Percentiles rank a stretch among this genome's conserved stretches.
Evolutionary conservation across 352 stramenopile genomes (phyloP).

Genomic region (Phytopythium boreale): DNA sequence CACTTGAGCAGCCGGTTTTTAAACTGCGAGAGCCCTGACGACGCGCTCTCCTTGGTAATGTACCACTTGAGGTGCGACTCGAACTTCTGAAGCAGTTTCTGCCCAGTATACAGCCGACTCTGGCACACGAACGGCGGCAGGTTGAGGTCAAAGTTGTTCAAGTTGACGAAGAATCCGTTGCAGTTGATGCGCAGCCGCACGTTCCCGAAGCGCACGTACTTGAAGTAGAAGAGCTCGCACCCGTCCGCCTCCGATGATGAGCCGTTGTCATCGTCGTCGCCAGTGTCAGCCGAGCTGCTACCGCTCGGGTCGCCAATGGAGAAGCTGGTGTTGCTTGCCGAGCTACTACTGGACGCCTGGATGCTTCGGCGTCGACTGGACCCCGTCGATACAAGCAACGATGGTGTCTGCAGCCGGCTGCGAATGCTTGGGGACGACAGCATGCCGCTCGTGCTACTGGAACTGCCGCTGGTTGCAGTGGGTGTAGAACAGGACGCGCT

Average conservation of each 20-base stretch:
- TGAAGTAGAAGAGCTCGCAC: conserved; percentile 83
- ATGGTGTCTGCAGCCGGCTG: conserved; percentile 1
- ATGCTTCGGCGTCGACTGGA: neutral
- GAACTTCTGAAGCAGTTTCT: conserved; percentile 82
- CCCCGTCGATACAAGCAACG: neutral
- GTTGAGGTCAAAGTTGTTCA: conserved; percentile 78
- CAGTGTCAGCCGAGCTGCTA: neutral
- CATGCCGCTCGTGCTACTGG: neutral
- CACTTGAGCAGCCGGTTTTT: conserved; percentile 87
- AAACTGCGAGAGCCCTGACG: conserved; percentile 78
- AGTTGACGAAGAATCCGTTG: conserved; percentile 84
- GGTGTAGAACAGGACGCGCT: conserved; percentile 10
- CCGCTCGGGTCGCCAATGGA: neutral
- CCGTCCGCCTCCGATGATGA: conserved; percentile 24
- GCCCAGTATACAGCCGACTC: conserved; percentile 77
- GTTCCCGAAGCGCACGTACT: conserved; percentile 81
- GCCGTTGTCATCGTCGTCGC: conserved; percentile 43
- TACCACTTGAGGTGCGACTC: conserved; percentile 83
- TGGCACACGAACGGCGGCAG: conserved; percentile 77
- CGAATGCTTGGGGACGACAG: conserved; percentile 1
- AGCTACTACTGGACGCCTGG: neutral
- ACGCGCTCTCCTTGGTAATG: conserved; percentile 78
- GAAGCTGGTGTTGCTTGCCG: neutral
- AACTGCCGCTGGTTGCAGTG: neutral
- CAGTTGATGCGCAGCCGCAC: conserved; percentile 79